These are phyloP conservation scores for Penicillium sp. DNA, from an alignment of 2,329 filamentous ascomycete species.

Conservation along the genomic window DNA sequence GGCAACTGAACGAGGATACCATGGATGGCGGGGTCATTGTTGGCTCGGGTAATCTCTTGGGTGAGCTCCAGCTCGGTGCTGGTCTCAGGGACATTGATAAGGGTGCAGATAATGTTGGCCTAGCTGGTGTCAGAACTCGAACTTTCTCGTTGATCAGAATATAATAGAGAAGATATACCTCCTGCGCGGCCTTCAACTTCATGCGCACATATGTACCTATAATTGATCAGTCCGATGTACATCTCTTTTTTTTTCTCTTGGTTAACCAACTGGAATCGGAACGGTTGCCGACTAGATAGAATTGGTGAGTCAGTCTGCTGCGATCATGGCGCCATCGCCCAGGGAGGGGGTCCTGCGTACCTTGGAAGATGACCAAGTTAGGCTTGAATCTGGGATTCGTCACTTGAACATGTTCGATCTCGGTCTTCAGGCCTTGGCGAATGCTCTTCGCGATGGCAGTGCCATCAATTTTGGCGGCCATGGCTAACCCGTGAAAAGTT, in stretches of 20 bases:
- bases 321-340: neutral
- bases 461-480: constrained; percentile 94
- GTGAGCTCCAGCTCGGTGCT: constrained; percentile 85
- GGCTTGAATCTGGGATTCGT: constrained; percentile 86
- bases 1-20: constrained; percentile 94
- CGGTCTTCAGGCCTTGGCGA: constrained; percentile 73
- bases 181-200: constrained; percentile 96
- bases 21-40: constrained; percentile 83
- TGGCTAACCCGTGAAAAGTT: constrained; percentile 61
- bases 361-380: constrained; percentile 91
- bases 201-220: constrained; percentile 97
- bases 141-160: neutral
- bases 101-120: constrained; percentile 86
- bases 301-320: constrained; percentile 5
- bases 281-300: constrained; percentile 74
- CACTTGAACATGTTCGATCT: constrained; percentile 81
- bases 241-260: constrained; percentile 13
- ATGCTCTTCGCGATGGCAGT: constrained; percentile 92
- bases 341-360: constrained; percentile 49
- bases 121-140: constrained; percentile 38
- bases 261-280: constrained; percentile 78
- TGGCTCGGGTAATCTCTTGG: constrained; percentile 75
- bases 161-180: constrained; percentile 56
- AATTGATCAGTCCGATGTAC: constrained; percentile 1
- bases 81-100: constrained; percentile 79